These are phyloP conservation scores for Chrysoporthe cubensis DNA, from an alignment of 2,329 filamentous ascomycete genomes.

Conservation along the genomic window DNA sequence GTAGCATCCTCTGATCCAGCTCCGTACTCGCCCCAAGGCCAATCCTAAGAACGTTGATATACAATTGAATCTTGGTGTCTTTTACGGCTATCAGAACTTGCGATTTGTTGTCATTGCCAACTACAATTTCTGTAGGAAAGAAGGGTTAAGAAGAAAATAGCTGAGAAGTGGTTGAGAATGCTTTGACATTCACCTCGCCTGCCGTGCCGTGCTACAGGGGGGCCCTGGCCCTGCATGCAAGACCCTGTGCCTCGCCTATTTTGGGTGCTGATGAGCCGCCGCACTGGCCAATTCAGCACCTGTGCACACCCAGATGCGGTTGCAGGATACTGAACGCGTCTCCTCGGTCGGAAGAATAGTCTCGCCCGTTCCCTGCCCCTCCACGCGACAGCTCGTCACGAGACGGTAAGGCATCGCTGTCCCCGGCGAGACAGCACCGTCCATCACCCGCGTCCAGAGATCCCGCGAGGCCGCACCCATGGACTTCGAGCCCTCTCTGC, in stretches of 20 bases:
- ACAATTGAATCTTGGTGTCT: too few relatives aligned
- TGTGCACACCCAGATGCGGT: background rate
- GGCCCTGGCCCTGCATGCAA: background rate
- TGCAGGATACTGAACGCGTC: slow-evolving; percentile 3
- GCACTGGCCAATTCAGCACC: background rate
- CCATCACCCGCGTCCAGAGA: background rate
- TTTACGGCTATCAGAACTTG: too few relatives aligned
- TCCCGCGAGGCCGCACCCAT: background rate
- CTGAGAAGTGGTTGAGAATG: too few relatives aligned
- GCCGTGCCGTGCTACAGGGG: background rate
- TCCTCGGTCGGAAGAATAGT: background rate
- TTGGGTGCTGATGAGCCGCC: background rate
- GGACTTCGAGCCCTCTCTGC: slow-evolving; percentile 40
- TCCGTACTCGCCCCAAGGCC: too few relatives aligned
- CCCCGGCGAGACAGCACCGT: background rate
- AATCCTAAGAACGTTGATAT: too few relatives aligned
- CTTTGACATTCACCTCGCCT: background rate
- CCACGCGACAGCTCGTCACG: background rate
- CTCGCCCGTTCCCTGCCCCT: too few relatives aligned
- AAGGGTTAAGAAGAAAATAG: too few relatives aligned
- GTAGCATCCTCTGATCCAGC: too few relatives aligned
- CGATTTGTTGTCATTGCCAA: too few relatives aligned
- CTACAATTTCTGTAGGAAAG: too few relatives aligned
- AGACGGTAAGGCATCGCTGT: too few relatives aligned
- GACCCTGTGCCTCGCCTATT: slow-evolving; percentile 1